Percentiles rank a stretch among this genome's conserved stretches.
Evolutionary conservation across 2,329 filamentous ascomycete genomes (phyloP).

Genomic region (Penicillium sp.): DNA sequence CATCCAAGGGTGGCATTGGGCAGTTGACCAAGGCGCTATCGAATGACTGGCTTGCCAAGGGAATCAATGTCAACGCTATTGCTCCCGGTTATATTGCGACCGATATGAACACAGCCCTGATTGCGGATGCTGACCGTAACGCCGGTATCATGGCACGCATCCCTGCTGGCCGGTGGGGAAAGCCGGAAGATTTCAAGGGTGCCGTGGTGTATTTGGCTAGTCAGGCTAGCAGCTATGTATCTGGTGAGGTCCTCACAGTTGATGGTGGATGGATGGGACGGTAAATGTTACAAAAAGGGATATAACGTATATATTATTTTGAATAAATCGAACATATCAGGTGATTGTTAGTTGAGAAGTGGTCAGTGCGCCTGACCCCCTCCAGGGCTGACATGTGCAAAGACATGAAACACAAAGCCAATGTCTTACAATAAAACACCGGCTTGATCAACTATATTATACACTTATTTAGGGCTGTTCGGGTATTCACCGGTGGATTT

Average conservation of each 20-base stretch:
- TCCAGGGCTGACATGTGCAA: too few relatives aligned
- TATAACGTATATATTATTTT: background rate
- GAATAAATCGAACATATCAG: background rate
- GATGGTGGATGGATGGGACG: slow-evolving; percentile 94
- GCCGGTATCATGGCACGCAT: slow-evolving; percentile 76
- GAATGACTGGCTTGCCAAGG: slow-evolving; percentile 50
- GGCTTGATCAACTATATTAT: background rate
- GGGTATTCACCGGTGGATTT: background rate
- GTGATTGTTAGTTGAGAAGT: too few relatives aligned
- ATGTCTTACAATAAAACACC: slow-evolving; percentile 1
- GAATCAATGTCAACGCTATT: slow-evolving; percentile 61
- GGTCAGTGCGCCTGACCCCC: too few relatives aligned
- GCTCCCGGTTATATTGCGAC: slow-evolving; percentile 50
- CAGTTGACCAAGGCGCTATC: slow-evolving; percentile 52
- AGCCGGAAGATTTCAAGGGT: slow-evolving; percentile 84
- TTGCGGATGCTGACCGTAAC: slow-evolving; percentile 67
- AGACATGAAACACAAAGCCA: background rate
- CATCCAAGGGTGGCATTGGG: slow-evolving; percentile 36
- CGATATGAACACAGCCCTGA: slow-evolving; percentile 85
- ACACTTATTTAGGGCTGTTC: background rate
- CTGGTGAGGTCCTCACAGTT: slow-evolving; percentile 75
- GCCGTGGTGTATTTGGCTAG: slow-evolving; percentile 74
- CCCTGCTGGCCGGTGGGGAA: slow-evolving; percentile 79
- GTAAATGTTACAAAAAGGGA: slow-evolving; percentile 41
- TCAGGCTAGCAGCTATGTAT: slow-evolving; percentile 74